These are phyloP conservation scores for Sporobolomyces pararoseus DNA, from an alignment of 768 basidiomycete genomes.

Conservation along the genomic window DNA sequence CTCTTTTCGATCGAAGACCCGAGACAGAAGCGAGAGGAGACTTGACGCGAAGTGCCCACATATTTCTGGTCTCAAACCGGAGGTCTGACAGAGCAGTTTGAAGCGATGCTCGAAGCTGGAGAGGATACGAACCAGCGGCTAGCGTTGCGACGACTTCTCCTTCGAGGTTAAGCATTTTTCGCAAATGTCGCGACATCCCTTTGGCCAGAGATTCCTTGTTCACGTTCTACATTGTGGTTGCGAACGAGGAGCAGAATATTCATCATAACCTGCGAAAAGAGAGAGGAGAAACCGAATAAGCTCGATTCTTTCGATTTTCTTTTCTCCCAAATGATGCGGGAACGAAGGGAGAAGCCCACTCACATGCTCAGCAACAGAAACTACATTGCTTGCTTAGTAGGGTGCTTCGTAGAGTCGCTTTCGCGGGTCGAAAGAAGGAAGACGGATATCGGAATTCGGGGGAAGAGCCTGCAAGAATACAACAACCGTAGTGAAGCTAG, in stretches of 20 bases:
- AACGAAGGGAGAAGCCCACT: slow-evolving; percentile 35
- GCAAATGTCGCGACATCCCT: slow-evolving; percentile 58
- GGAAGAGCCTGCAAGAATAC: too few species aligned
- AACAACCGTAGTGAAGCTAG: too few species aligned
- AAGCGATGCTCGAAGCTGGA: not conserved
- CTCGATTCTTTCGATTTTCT: not conserved
- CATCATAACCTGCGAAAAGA: not conserved
- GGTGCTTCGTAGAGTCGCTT: too few species aligned
- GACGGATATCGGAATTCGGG: too few species aligned
- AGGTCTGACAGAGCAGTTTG: too few species aligned
- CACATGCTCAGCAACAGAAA: slow-evolving; percentile 83
- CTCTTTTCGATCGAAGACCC: too few species aligned
- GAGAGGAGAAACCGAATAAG: not conserved
- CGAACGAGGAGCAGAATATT: slow-evolving; percentile 77
- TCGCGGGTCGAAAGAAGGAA: too few species aligned
- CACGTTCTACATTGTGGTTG: slow-evolving; percentile 76
- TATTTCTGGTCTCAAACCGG: too few species aligned
- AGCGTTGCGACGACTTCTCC: slow-evolving; percentile 88
- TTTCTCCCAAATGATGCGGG: too few species aligned
- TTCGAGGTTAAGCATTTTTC: slow-evolving; percentile 80
- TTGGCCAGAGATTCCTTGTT: slow-evolving; percentile 74
- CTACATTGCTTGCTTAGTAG: too few species aligned
- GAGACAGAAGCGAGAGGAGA: too few species aligned
- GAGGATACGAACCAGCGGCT: slow-evolving; percentile 50
- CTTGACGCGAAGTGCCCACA: too few species aligned